A percentile compares a stretch with the other conserved stretches of the same genome.
Conservation (phyloP, 805 yeast genomes). For the Brettanomyces custersianus region DNA sequence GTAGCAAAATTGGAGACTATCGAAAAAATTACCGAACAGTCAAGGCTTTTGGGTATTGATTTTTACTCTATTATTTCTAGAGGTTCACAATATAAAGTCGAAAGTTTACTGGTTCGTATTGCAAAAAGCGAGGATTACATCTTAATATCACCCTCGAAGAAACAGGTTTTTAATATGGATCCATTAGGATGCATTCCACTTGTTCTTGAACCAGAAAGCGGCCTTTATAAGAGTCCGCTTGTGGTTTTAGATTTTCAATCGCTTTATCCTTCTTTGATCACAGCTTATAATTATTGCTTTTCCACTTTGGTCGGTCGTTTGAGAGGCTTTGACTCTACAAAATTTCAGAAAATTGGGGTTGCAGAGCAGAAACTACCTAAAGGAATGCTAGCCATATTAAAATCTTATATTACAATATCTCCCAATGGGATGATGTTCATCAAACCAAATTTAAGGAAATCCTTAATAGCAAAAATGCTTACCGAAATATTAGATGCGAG, state of each 20-base stretch:
- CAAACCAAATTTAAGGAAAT: constrained; percentile 54
- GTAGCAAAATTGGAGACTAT: constrained; percentile 58
- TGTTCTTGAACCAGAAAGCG: constrained; percentile 86
- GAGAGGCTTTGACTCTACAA: constrained; percentile 37
- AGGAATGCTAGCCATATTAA: constrained; percentile 46
- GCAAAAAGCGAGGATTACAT: constrained; percentile 70
- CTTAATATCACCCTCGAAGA: constrained; percentile 68
- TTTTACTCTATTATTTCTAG: constrained; percentile 79
- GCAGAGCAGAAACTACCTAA: constrained; percentile 39
- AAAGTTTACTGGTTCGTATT: constrained; percentile 67
- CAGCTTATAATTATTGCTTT: constrained; percentile 85
- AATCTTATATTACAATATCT: constrained; percentile 53
- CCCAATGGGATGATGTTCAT: constrained; percentile 86
- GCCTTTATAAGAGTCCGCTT: constrained; percentile 79
- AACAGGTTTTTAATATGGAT: constrained; percentile 74
- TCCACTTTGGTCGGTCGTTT: constrained; percentile 63
- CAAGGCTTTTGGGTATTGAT: constrained; percentile 81
- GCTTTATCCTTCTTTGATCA: constrained; percentile 83
- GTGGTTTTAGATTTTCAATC: constrained; percentile 91
- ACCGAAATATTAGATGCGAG: constrained; percentile 75
- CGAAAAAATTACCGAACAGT: constrained; percentile 68
- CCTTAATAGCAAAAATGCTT: constrained; percentile 75
- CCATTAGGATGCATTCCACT: constrained; percentile 84
- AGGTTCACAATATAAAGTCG: constrained; percentile 93
- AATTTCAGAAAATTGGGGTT: constrained; percentile 45